These are phyloP conservation scores for Amaranthus hypochondriacus DNA, from an alignment of 148 eudicot genomes.

Conservation along the genomic window DNA sequence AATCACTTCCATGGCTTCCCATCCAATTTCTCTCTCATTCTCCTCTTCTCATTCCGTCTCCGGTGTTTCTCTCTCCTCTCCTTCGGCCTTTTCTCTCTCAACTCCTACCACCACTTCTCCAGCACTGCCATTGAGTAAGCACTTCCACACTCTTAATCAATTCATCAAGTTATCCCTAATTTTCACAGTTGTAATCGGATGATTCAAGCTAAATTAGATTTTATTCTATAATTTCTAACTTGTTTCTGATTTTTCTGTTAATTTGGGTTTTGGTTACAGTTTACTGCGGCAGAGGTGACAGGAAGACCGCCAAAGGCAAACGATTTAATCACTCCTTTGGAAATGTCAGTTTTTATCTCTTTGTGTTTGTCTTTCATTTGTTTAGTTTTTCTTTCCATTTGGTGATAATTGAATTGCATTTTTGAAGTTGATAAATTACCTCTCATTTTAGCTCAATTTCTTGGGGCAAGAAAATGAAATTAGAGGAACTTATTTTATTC, in stretches of 20 bases:
- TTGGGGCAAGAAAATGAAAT: too few relatives aligned
- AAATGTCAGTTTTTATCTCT: constrained; percentile 40
- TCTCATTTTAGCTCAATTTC: not conserved
- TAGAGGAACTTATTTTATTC: too few relatives aligned
- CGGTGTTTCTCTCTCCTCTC: constrained; percentile 28
- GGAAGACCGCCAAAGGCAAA: constrained; percentile 69
- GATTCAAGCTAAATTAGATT: not conserved
- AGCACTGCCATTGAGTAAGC: constrained; percentile 42
- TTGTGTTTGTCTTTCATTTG: not conserved
- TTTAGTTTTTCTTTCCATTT: not conserved
- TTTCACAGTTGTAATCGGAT: not conserved
- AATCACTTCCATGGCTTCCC: constrained; percentile 44
- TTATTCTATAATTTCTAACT: not conserved
- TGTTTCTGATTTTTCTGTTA: not conserved
- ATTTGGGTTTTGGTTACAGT: constrained; percentile 23
- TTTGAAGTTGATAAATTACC: not conserved
- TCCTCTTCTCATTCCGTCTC: constrained; percentile 25
- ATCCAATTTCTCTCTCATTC: constrained; percentile 30
- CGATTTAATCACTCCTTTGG: constrained; percentile 62
- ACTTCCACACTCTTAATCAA: not conserved
- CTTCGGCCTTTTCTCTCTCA: constrained; percentile 28
- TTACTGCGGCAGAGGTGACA: constrained; percentile 66
- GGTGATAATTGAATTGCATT: not conserved
- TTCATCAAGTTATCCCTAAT: not conserved
- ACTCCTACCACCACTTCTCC: constrained; percentile 30